Base-by-base conservation (phyloP, 2,329 filamentous ascomycete genomes). In the Nigrospora osmanthi region DNA sequence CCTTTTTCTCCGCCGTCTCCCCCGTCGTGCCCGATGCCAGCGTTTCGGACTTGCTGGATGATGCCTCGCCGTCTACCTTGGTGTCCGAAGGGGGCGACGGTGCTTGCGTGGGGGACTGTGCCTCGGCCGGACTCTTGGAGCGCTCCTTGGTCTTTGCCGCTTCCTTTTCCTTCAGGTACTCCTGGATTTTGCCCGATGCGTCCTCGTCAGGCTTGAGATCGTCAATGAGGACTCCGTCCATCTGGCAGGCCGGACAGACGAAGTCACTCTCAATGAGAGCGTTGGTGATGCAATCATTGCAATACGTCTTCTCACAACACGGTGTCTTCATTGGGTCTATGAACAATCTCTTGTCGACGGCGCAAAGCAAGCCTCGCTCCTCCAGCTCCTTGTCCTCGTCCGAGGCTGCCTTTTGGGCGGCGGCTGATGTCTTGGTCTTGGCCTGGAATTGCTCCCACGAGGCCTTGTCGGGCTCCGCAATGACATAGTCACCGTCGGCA, bases 281-380 rank as follows among this genome's bases (percentile, higher is more conserved):
- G 80, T 95, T 95, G 66, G 93, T 94, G 71, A 98, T 96, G 85
- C 93, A 98, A 66, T 96, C 89, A 80, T 93, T 93, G 78, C 93
- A 98, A 76, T 95, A 98, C 63, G 90, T 96, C 79, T 87, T 94
- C 72, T 87, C 81, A 76, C 93, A 98, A 80, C 93, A 98, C 55
- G 93, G 91, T 62, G 93, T 97, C 80, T 95, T 95, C 78, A 94
- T 93, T 78, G 93, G 91, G 67, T 96, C 89, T 82, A 94, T 84
- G 72, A 97, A 96, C 79, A 95, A 85, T 69, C 88, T 90, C 71
- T 94, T 94, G 81, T 97, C 93, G 76, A 97, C 86, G 54, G 89
- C 79, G 75, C 93, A 98, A 68, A 93, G 85, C 62, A 98, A 74
- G 54, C 91, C 91, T 59, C 80, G 84, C 66, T 93, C 87, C 69